Conservation (phyloP, 192 early-diverging fungal genomes). For the Coemansia sp. region DNA sequence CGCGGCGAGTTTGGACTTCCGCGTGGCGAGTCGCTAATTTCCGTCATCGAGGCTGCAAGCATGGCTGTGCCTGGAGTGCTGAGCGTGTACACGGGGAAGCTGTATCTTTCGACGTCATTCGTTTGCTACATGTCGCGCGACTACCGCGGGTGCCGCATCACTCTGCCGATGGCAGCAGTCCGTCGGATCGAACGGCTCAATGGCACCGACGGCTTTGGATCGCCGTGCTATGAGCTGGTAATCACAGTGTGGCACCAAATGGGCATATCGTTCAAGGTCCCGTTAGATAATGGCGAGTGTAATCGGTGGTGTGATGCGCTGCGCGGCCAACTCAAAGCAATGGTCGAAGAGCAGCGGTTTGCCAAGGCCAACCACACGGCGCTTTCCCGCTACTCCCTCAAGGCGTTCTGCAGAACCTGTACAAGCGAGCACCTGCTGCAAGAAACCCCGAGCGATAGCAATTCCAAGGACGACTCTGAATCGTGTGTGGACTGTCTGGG, state of each 20-base stretch:
- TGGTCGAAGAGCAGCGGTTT: slow-evolving; percentile 80
- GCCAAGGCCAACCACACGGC: slow-evolving; percentile 49
- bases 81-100: slow-evolving; percentile 60
- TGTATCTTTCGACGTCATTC: slow-evolving; percentile 88
- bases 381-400: slow-evolving; percentile 45
- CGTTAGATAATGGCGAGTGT: slow-evolving; percentile 61
- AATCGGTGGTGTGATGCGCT: slow-evolving; percentile 83
- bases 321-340: slow-evolving; percentile 64
- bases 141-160: slow-evolving; percentile 69
- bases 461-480: background rate
- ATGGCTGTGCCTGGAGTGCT: slow-evolving; percentile 46
- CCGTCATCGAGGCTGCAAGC: slow-evolving; percentile 56
- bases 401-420: slow-evolving; percentile 61
- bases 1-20: slow-evolving; percentile 78
- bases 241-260: slow-evolving; percentile 93
- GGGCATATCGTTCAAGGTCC: slow-evolving; percentile 79
- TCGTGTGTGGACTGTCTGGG: slow-evolving; percentile 41
- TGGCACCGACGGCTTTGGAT: slow-evolving; percentile 47
- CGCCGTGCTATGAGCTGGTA: slow-evolving; percentile 63
- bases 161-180: slow-evolving; percentile 85
- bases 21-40: slow-evolving; percentile 67
- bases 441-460: background rate
- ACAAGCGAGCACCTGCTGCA: slow-evolving; percentile 65
- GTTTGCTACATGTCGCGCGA: slow-evolving; percentile 76
- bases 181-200: slow-evolving; percentile 87